Evolutionary conservation across 257 asterid genomes (phyloP).

Genomic region (Capsicum baccatum): DNA sequence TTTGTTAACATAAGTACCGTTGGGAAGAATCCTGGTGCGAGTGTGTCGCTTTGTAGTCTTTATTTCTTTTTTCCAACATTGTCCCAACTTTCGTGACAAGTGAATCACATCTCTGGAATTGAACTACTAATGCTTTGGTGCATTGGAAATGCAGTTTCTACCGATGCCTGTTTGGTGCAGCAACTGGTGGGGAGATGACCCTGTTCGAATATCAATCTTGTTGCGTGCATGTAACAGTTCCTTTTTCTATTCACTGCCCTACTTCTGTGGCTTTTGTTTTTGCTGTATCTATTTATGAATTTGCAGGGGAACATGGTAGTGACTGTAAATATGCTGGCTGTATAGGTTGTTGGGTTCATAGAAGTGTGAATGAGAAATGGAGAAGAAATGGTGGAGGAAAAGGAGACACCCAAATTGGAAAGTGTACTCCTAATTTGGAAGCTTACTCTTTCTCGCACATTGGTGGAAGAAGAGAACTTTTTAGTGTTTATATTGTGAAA

Average conservation of each 20-base stretch:
- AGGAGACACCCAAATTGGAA: too few relatives aligned
- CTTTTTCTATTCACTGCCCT: background rate
- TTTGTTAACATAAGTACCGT: too few relatives aligned
- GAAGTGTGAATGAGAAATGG: too few relatives aligned
- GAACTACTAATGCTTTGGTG: background rate
- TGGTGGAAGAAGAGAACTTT: too few relatives aligned
- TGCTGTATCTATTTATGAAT: conserved; percentile 20
- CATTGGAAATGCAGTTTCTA: conserved; percentile 55
- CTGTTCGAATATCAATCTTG: conserved; percentile 61
- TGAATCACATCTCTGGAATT: background rate
- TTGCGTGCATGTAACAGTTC: background rate
- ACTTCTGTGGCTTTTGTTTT: too few relatives aligned
- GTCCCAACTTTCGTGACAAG: background rate
- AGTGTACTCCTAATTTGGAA: too few relatives aligned
- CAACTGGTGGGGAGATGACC: conserved; percentile 82
- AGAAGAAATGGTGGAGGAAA: too few relatives aligned
- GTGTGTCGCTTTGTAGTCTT: background rate
- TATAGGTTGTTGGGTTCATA: too few relatives aligned
- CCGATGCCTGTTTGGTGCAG: conserved; percentile 74
- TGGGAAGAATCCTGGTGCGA: too few relatives aligned
- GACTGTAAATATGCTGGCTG: background rate
- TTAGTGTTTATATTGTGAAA: too few relatives aligned
- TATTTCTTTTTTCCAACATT: background rate
- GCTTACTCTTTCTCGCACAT: too few relatives aligned
- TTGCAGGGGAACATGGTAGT: background rate